Base-by-base conservation (phyloP, 768 basidiomycete species). In the Pleurotus giganteus region DNA sequence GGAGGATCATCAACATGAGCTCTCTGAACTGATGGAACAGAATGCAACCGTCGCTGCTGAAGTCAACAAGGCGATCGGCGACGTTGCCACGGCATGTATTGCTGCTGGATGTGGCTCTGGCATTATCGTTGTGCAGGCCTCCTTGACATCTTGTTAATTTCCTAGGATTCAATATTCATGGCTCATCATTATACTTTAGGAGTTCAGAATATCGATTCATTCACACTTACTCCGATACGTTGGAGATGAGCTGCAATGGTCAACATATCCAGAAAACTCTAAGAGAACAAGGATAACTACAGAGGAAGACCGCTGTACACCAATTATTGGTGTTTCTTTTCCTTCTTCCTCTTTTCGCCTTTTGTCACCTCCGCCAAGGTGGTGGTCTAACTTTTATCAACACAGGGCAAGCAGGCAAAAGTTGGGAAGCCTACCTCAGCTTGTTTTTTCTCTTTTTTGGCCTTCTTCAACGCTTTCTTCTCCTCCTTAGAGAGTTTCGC, bases 381-480 rank as follows among this genome's bases (percentile, higher is more conserved):
- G 32, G 70, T 52, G 26, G 67, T 65, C 21, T 69, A 26, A 21
- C 23, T 43, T 49, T 55, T 17, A 53, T 50, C 24, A 57, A 17
- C 51, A 27, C 41, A 54, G 21, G 57, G 32, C 28, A 17, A n/a
- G 43, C 29, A 28, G 29, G 39, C 39, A 28, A 11, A 42, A 8
- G 34, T 49, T 12, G 51, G 17, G 41, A 9, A 12, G 53, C 74
- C 59, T 52, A 77, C 79, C 57, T 71, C 74, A 17, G 60, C 77
- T n/a, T 72, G 79, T 34, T 39, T 51, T 28, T 61, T 82, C 62
- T 82, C 78, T 72, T 89, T 89, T 67, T 80, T 80, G 41, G 84
- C 85, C 71, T 87, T 90, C 70, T 89, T 91, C 67, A 87, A 69
- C 15, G 88, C 86, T 74, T 89, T 91, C 77, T 90, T 90, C 73